Conservation (phyloP, 2,329 filamentous ascomycete genomes). For the Stemphylium vesicarium region DNA sequence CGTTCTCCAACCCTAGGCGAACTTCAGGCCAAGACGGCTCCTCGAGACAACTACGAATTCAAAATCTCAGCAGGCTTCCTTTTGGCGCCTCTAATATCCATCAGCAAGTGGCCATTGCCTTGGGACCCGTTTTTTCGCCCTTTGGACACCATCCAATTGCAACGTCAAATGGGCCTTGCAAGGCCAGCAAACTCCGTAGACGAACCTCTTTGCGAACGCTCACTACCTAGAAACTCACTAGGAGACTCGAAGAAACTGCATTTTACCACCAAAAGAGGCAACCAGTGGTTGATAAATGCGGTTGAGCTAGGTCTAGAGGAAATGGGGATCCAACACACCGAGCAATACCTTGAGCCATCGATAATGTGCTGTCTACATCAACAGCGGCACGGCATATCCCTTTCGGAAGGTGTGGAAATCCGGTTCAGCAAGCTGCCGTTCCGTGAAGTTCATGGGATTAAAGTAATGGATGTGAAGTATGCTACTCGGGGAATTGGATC, state of each 20-base stretch:
- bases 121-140: conserved; percentile 37
- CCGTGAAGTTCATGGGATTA: conserved; percentile 32
- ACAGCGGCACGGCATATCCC: conserved; percentile 27
- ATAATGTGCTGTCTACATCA: conserved; percentile 34
- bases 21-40: not conserved
- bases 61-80: conserved; percentile 29
- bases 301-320: conserved; percentile 30
- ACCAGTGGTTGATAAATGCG: conserved; percentile 34
- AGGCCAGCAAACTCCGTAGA: not conserved
- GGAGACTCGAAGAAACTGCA: conserved; percentile 33
- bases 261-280: conserved; percentile 33
- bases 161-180: conserved; percentile 21
- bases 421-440: conserved; percentile 35
- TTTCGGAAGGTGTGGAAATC: conserved; percentile 30
- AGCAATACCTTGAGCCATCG: conserved; percentile 15
- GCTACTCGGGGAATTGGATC: conserved; percentile 20
- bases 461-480: conserved; percentile 27
- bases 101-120: conserved; percentile 32
- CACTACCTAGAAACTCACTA: conserved; percentile 23
- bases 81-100: conserved; percentile 26
- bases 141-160: conserved; percentile 23
- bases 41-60: conserved; percentile 15
- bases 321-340: conserved; percentile 31
- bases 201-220: conserved; percentile 12
- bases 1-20: not conserved